These are phyloP conservation scores for Jatropha podagrica DNA, from an alignment of 441 rosid species.

Conservation along the genomic window DNA sequence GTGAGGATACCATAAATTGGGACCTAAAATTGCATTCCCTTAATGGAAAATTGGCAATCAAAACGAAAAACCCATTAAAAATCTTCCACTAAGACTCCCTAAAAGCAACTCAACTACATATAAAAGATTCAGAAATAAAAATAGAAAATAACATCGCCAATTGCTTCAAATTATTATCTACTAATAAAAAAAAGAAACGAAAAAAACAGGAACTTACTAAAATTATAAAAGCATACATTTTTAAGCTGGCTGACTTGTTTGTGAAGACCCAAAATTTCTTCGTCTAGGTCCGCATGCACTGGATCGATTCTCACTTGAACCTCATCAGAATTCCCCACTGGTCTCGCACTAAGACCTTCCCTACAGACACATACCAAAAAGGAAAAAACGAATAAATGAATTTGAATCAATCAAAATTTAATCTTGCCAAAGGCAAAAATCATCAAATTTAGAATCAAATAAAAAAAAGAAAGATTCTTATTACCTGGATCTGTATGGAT, in stretches of 20 bases:
- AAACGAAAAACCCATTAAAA: background rate
- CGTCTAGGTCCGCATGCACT: slow-evolving; percentile 34
- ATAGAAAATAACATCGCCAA: background rate
- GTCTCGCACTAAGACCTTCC: slow-evolving; percentile 36
- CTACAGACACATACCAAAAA: slow-evolving; percentile 7
- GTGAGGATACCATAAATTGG: background rate
- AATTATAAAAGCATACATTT: slow-evolving; percentile 20
- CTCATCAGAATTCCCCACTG: slow-evolving; percentile 33
- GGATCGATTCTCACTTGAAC: slow-evolving; percentile 43
- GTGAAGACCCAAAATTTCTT: slow-evolving; percentile 33
- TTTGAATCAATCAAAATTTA: too few species aligned
- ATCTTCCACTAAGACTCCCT: background rate
- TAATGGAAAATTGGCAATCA: background rate
- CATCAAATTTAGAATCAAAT: background rate
- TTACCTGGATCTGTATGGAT: slow-evolving; percentile 36
- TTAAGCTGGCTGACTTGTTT: slow-evolving; percentile 35
- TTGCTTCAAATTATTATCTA: background rate
- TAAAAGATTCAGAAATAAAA: background rate
- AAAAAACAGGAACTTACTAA: background rate
- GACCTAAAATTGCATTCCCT: background rate
- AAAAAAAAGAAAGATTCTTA: background rate
- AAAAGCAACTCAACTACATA: background rate
- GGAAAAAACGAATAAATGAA: too few species aligned
- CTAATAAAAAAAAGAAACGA: too few species aligned
- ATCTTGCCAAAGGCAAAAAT: background rate